Evolutionary conservation across 2,329 filamentous ascomycete species (phyloP).

Genomic region (Clonostachys byssicola): DNA sequence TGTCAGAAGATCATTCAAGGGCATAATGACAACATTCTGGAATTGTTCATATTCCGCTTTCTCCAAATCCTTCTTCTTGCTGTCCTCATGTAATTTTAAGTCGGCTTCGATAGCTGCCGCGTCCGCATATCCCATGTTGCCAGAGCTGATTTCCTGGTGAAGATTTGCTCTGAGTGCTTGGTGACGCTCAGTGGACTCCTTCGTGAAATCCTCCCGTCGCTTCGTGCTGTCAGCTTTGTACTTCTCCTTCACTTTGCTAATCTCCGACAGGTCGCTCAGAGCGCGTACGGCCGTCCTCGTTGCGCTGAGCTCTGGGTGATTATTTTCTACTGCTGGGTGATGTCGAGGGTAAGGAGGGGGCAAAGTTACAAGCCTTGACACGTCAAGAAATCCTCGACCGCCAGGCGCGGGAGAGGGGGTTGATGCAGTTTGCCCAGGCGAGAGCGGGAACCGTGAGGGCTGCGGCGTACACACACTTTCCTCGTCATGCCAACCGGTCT

Average conservation of each 20-base stretch:
- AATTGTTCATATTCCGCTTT: conserved; percentile 83
- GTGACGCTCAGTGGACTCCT: conserved; percentile 46
- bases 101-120: conserved; percentile 79
- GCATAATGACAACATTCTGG: conserved; percentile 77
- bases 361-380: conserved; percentile 87
- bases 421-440: conserved; percentile 30
- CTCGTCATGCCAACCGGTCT: conserved; percentile 49
- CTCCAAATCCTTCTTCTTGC: conserved; percentile 65
- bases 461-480: conserved; percentile 33
- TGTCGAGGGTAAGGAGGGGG: conserved; percentile 93
- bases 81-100: conserved; percentile 65
- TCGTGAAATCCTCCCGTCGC: conserved; percentile 49
- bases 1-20: conserved; percentile 75
- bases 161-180: conserved; percentile 69
- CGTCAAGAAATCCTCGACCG: conserved; percentile 63
- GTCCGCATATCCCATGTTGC: conserved; percentile 77
- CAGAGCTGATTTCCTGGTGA: conserved; percentile 72
- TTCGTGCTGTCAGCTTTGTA: conserved; percentile 54
- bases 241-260: conserved; percentile 63
- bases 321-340: conserved; percentile 94
- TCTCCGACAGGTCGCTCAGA: conserved; percentile 69
- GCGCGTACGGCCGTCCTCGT: conserved; percentile 72
- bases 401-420: conserved; percentile 40
- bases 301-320: conserved; percentile 79
- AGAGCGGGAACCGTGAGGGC: conserved; percentile 32